phyloP scores from a whole-genome alignment of 2,329 filamentous ascomycete species.

The Penicillium psychrosexuale region DNA sequence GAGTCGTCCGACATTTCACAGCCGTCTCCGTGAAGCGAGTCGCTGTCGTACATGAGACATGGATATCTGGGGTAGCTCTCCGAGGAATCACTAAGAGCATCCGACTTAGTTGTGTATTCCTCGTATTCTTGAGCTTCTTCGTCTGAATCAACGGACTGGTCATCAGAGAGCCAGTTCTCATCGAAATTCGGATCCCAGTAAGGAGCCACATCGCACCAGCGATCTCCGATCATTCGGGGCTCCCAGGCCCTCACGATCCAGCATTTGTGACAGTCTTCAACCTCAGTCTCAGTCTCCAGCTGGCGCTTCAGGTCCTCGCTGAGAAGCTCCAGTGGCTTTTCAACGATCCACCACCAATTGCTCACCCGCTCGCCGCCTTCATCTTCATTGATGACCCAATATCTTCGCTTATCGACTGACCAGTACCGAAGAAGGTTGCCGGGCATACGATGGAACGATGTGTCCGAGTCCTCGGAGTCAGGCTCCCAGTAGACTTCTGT shows the following conservation, averaged over 20 bases:
- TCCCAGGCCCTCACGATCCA: constrained; percentile 8
- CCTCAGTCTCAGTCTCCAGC: background rate
- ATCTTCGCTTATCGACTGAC: constrained; percentile 9
- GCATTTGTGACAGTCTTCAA: constrained; percentile 7
- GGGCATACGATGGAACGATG: constrained; percentile 2
- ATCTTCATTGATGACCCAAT: constrained; percentile 5
- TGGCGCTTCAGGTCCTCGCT: constrained; percentile 1
- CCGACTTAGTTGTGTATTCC: background rate
- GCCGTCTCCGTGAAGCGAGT: background rate
- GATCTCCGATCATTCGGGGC: background rate
- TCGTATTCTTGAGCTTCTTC: background rate
- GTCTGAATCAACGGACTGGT: constrained; percentile 7
- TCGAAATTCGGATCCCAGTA: constrained; percentile 14
- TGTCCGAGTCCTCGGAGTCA: constrained; percentile 1
- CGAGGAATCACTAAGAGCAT: background rate
- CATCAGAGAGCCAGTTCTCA: constrained; percentile 5
- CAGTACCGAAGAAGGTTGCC: constrained; percentile 6
- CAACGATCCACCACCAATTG: constrained; percentile 9
- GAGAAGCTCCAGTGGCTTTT: constrained; percentile 11
- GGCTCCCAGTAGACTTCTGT: constrained; percentile 3
- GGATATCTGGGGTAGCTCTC: background rate
- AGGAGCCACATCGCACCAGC: background rate
- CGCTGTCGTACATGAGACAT: background rate
- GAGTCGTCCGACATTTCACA: background rate
- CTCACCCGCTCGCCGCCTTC: background rate